Conservation (phyloP, 2,329 filamentous ascomycete genomes). For the Cyanodermella asteris region DNA sequence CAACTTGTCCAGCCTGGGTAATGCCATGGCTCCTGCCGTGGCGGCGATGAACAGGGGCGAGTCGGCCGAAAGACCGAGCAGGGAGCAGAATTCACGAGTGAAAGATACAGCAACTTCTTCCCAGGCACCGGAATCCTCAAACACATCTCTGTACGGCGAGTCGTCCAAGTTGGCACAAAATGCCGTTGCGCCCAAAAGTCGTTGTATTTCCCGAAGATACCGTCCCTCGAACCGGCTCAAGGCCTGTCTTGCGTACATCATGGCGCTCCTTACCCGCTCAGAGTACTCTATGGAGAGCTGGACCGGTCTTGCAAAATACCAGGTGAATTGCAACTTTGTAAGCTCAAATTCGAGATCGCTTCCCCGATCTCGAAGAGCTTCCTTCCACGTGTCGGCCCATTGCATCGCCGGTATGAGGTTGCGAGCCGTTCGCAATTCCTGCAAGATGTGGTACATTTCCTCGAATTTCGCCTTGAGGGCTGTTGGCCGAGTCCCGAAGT, state of each 20-base stretch:
- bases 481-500: constrained; percentile 35
- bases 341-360: constrained; percentile 94
- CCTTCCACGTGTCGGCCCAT: constrained; percentile 58
- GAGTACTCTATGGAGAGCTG: constrained; percentile 55
- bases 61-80: constrained; percentile 73
- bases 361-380: constrained; percentile 52
- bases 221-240: constrained; percentile 55
- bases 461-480: constrained; percentile 62
- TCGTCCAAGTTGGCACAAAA: constrained; percentile 51
- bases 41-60: constrained; percentile 83
- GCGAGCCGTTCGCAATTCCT: constrained; percentile 45
- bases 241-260: constrained; percentile 52
- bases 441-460: constrained; percentile 77
- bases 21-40: constrained; percentile 76
- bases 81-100: constrained; percentile 79
- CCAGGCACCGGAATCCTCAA: constrained; percentile 56
- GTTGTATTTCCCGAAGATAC: constrained; percentile 59
- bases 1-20: constrained; percentile 75
- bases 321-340: constrained; percentile 71
- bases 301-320: constrained; percentile 40
- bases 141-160: constrained; percentile 62
- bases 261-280: constrained; percentile 38
- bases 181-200: constrained; percentile 60
- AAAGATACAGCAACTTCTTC: constrained; percentile 71
- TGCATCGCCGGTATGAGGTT: constrained; percentile 67